Conservation (phyloP, 164 flowering plant genomes). For the Chimonanthus praecox region DNA sequence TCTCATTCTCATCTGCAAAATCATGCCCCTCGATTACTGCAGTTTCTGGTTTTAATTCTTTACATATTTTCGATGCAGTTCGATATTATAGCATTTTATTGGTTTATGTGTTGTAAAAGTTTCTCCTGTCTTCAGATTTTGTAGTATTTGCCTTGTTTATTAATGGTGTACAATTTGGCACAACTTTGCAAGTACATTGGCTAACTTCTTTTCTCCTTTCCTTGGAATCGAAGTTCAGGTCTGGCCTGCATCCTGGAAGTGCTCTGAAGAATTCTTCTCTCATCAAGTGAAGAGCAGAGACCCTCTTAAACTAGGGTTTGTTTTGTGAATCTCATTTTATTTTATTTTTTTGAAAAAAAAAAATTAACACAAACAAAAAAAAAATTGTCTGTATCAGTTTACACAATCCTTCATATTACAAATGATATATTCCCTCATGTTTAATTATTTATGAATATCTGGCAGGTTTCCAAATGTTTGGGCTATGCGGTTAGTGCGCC, state of each 20-base stretch:
- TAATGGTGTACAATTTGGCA: not conserved
- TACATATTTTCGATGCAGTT: too few species aligned
- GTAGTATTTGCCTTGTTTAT: too few species aligned
- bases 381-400: not conserved
- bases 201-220: too few species aligned
- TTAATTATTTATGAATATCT: constrained; percentile 1
- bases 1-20: too few species aligned
- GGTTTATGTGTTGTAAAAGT: too few species aligned
- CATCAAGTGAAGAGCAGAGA: constrained; percentile 73
- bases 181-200: not conserved
- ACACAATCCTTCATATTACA: not conserved
- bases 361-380: too few species aligned
- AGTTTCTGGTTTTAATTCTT: too few species aligned
- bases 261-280: constrained; percentile 88
- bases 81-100: too few species aligned
- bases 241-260: constrained; percentile 93
- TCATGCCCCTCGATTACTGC: too few species aligned
- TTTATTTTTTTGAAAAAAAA: not conserved
- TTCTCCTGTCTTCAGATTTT: too few species aligned
- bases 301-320: constrained; percentile 87
- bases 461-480: constrained; percentile 82
- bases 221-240: constrained; percentile 35
- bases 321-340: constrained; percentile 3
- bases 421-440: not conserved
- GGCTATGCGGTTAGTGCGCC: constrained; percentile 89